Evolutionary conservation across 129 eudicot genomes (phyloP).

Genomic region (Solidago caesia): DNA sequence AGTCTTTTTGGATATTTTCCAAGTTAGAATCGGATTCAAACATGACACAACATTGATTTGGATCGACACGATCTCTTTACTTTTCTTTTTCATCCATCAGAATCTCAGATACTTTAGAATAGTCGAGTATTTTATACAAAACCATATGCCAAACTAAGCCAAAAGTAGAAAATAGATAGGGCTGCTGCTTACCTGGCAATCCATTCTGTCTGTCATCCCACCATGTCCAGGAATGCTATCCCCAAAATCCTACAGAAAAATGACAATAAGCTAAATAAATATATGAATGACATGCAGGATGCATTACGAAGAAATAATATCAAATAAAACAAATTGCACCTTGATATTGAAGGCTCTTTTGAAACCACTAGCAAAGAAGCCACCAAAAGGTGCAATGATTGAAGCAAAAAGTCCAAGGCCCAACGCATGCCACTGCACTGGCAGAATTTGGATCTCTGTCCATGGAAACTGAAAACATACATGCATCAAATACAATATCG

Average conservation of each 20-base stretch:
- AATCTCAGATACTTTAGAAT: not conserved
- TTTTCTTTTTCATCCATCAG: not conserved
- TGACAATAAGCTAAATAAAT: not conserved
- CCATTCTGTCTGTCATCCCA: slow-evolving; percentile 97
- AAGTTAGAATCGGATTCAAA: not conserved
- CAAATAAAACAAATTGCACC: slow-evolving; percentile 32
- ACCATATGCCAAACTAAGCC: not conserved
- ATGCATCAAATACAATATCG: not conserved
- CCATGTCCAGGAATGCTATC: slow-evolving; percentile 99
- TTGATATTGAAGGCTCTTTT: slow-evolving; percentile 94
- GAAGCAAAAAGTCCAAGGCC: slow-evolving; percentile 90
- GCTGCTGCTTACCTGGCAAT: slow-evolving; percentile 65
- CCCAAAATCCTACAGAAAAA: slow-evolving; percentile 69
- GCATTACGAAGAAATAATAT: not conserved
- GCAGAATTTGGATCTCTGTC: slow-evolving; percentile 67
- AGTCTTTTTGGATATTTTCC: not conserved
- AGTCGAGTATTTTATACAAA: not conserved
- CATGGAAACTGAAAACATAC: slow-evolving; percentile 68
- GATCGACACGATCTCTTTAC: not conserved
- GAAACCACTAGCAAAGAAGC: slow-evolving; percentile 95
- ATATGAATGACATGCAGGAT: not conserved
- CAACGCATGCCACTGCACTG: slow-evolving; percentile 93
- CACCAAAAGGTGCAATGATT: slow-evolving; percentile 96
- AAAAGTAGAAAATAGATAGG: not conserved
- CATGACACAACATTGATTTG: not conserved